Evolutionary conservation across 495 filamentous ascomycete genomes (phyloP).

Genomic region (Evansstolkia leycettana): DNA sequence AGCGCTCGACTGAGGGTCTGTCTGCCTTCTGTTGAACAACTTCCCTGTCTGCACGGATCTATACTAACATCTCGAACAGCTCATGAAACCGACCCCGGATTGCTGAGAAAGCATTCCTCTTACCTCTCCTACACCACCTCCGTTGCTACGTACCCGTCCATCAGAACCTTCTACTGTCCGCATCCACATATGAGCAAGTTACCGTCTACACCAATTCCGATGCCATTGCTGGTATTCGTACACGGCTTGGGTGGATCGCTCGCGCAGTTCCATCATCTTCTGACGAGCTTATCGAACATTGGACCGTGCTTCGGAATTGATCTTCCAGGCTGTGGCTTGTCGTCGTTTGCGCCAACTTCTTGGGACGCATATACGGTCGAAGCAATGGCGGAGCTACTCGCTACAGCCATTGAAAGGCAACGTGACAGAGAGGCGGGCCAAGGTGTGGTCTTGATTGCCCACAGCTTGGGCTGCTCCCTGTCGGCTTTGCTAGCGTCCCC

Average conservation of each 20-base stretch:
- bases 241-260: conserved; percentile 86
- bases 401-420: conserved; percentile 57
- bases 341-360: conserved; percentile 50
- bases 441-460: conserved; percentile 67
- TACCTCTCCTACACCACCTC: conserved; percentile 60
- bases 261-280: conserved; percentile 73
- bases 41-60: not conserved
- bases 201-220: conserved; percentile 52
- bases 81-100: conserved; percentile 50
- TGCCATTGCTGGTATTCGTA: conserved; percentile 83
- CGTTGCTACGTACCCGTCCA: conserved; percentile 55
- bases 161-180: conserved; percentile 72
- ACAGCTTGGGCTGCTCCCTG: conserved; percentile 79
- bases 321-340: conserved; percentile 77
- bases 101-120: conserved; percentile 65
- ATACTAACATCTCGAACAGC: conserved; percentile 11
- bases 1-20: conserved; percentile 23
- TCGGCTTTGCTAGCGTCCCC: conserved; percentile 61
- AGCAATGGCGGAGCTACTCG: conserved; percentile 62
- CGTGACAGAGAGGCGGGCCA: conserved; percentile 54
- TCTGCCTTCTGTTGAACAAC: not conserved
- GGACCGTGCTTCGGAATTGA: conserved; percentile 87
- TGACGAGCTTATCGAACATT: conserved; percentile 71
- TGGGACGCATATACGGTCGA: conserved; percentile 76
- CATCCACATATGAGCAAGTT: conserved; percentile 73